Percentiles rank a stretch among this genome's conserved stretches.
Evolutionary conservation across 225 moss, liverwort and hornwort genomes (phyloP).

Genomic region (Physcomitrium patens): DNA sequence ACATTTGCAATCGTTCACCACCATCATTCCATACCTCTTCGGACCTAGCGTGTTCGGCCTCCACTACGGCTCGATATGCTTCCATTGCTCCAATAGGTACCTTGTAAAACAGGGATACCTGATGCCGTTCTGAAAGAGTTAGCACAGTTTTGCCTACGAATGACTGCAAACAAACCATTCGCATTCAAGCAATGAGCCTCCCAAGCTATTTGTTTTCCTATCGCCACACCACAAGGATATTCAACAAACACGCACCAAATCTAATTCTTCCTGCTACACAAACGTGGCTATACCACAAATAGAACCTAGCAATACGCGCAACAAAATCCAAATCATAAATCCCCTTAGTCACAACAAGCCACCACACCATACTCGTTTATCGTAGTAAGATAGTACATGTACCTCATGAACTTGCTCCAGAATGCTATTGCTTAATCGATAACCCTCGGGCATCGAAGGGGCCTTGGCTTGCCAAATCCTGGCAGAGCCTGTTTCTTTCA

Average conservation of each 20-base stretch:
- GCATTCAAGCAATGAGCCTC: not conserved
- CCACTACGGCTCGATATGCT: constrained; percentile 59
- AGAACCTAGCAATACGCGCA: not conserved
- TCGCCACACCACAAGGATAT: not conserved
- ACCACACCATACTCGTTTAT: not conserved
- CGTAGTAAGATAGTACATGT: not conserved
- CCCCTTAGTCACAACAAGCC: not conserved
- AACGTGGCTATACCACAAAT: not conserved
- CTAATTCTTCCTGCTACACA: not conserved
- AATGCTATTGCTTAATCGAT: constrained; percentile 59
- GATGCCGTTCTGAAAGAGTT: constrained; percentile 17
- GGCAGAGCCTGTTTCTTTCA: constrained; percentile 45
- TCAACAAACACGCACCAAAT: not conserved
- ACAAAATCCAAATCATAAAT: not conserved
- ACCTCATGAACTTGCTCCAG: constrained; percentile 25
- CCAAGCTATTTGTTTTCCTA: not conserved
- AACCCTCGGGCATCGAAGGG: constrained; percentile 69
- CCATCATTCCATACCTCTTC: constrained; percentile 61
- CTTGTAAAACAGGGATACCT: constrained; percentile 66
- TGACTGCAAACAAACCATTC: not conserved
- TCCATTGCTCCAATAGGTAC: constrained; percentile 65
- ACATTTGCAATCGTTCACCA: not conserved
- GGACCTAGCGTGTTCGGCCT: constrained; percentile 46
- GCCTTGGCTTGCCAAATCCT: constrained; percentile 57
- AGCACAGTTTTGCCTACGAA: constrained; percentile 7